Percentiles rank a stretch among this genome's conserved stretches.
Evolutionary conservation across 2,329 filamentous ascomycete genomes (phyloP).

Genomic region (Myotisia sp.): DNA sequence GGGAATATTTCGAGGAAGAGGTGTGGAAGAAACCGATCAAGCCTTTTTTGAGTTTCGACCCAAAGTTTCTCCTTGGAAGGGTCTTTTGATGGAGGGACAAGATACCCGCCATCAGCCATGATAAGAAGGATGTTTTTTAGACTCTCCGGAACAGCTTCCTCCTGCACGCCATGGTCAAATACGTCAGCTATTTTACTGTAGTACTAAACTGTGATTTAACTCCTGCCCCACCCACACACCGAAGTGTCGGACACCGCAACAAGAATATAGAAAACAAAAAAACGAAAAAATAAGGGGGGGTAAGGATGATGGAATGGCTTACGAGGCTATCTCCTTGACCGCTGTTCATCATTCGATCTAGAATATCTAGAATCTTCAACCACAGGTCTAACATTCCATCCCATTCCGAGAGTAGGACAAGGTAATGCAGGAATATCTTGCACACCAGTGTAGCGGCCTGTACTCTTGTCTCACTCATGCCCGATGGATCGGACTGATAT

Average conservation of each 20-base stretch:
- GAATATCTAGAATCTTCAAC: slow-evolving; percentile 81
- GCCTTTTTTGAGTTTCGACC: slow-evolving; percentile 46
- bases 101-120: slow-evolving; percentile 77
- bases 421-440: slow-evolving; percentile 90
- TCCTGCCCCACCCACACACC: no score
- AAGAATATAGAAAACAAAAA: no score
- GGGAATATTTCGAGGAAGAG: slow-evolving; percentile 48
- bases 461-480: slow-evolving; percentile 91
- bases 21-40: slow-evolving; percentile 46
- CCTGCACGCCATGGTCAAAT: slow-evolving; percentile 36
- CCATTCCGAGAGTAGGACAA: slow-evolving; percentile 70
- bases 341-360: slow-evolving; percentile 92
- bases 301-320: slow-evolving; percentile 29
- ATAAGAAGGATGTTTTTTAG: slow-evolving; percentile 93
- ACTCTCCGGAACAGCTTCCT: slow-evolving; percentile 89
- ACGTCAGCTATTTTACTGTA: slow-evolving; percentile 1
- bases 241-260: no score
- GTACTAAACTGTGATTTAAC: slow-evolving; percentile 3
- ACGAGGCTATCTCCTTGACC: slow-evolving; percentile 81
- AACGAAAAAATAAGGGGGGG: slow-evolving; percentile 4
- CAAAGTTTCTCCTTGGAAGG: slow-evolving; percentile 41
- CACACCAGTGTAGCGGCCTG: slow-evolving; percentile 82
- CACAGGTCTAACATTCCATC: slow-evolving; percentile 84
- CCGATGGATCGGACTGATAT: slow-evolving; percentile 74
- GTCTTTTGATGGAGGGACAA: slow-evolving; percentile 46